phyloP scores from a whole-genome alignment of 2,329 filamentous ascomycete genomes.

The Periconia macrospinosa region DNA sequence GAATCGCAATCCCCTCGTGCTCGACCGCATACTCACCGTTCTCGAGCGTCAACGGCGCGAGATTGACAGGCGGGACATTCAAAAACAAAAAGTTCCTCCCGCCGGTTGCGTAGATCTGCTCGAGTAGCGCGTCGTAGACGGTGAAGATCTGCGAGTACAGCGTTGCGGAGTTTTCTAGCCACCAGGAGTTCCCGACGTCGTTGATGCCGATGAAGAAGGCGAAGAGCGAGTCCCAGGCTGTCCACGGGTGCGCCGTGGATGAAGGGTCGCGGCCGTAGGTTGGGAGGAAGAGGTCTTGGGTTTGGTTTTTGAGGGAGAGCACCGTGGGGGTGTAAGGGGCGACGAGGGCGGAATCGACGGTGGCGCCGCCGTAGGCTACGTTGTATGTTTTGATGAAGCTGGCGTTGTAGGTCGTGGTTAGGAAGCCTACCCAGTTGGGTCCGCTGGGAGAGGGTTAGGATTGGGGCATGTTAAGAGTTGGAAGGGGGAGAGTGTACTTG shows the following conservation, averaged over 20 bases:
- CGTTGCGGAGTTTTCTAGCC: conserved; percentile 36
- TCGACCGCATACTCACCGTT: conserved; percentile 39
- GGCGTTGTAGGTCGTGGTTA: conserved; percentile 40
- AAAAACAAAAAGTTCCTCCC: conserved; percentile 55
- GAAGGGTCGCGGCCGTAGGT: conserved; percentile 38
- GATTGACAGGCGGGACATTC: conserved; percentile 53
- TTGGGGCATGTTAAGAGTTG: not conserved
- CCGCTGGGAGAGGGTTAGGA: conserved; percentile 41
- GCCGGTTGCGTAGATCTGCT: conserved; percentile 48
- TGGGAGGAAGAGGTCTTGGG: conserved; percentile 48
- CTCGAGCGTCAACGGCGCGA: conserved; percentile 52
- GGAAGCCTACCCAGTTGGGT: conserved; percentile 59
- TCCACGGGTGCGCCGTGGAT: conserved; percentile 46
- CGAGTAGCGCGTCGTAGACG: conserved; percentile 41
- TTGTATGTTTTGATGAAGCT: conserved; percentile 55
- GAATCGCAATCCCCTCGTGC: conserved; percentile 49
- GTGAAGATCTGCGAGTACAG: conserved; percentile 41
- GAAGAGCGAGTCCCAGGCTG: conserved; percentile 49
- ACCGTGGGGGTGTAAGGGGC: conserved; percentile 54
- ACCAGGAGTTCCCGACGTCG: conserved; percentile 57
- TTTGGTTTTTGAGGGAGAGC: conserved; percentile 56
- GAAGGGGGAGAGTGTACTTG: conserved; percentile 10
- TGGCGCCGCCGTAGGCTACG: conserved; percentile 53
- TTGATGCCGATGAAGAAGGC: conserved; percentile 61
- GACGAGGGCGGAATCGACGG: conserved; percentile 47